Percentiles rank a stretch among this genome's conserved stretches.
Evolutionary conservation across 2,329 filamentous ascomycete genomes (phyloP).

Genomic region (Elsinoe fawcettii): DNA sequence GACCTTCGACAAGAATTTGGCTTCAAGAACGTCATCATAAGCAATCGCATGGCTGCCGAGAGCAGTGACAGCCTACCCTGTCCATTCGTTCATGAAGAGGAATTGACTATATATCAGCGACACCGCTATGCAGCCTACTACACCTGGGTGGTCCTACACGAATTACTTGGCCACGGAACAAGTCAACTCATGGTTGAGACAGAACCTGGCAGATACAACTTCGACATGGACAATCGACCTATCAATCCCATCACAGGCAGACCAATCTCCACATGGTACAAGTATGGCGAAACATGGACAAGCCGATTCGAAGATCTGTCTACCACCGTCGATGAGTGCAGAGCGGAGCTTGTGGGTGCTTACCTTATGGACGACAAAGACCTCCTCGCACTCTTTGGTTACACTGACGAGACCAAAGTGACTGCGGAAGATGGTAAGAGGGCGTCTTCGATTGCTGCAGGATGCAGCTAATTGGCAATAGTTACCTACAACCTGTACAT

Average conservation of each 20-base stretch:
- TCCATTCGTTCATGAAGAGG: slow-evolving; percentile 74
- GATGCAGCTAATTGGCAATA: background rate
- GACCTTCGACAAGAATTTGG: slow-evolving; percentile 73
- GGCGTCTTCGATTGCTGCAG: too few species aligned
- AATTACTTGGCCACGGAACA: slow-evolving; percentile 84
- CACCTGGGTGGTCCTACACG: slow-evolving; percentile 90
- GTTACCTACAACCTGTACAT: slow-evolving; percentile 3
- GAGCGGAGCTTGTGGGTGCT: slow-evolving; percentile 92
- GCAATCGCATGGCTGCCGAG: slow-evolving; percentile 86
- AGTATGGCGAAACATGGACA: slow-evolving; percentile 90
- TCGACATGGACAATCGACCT: slow-evolving; percentile 73
- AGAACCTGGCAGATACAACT: slow-evolving; percentile 73
- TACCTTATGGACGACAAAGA: slow-evolving; percentile 79
- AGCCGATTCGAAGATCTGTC: slow-evolving; percentile 83
- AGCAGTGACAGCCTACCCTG: slow-evolving; percentile 77
- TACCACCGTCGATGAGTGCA: slow-evolving; percentile 86
- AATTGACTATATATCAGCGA: slow-evolving; percentile 70
- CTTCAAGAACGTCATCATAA: slow-evolving; percentile 90
- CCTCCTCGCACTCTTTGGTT: slow-evolving; percentile 79
- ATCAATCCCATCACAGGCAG: slow-evolving; percentile 70
- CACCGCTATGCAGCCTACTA: slow-evolving; percentile 86
- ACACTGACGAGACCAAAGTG: slow-evolving; percentile 45
- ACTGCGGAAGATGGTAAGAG: slow-evolving; percentile 65
- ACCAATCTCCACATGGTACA: slow-evolving; percentile 80
- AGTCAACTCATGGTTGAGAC: slow-evolving; percentile 92